Base-by-base conservation (phyloP, 176 grass and related monocot genomes). In the Rhynchospora breviuscula region DNA sequence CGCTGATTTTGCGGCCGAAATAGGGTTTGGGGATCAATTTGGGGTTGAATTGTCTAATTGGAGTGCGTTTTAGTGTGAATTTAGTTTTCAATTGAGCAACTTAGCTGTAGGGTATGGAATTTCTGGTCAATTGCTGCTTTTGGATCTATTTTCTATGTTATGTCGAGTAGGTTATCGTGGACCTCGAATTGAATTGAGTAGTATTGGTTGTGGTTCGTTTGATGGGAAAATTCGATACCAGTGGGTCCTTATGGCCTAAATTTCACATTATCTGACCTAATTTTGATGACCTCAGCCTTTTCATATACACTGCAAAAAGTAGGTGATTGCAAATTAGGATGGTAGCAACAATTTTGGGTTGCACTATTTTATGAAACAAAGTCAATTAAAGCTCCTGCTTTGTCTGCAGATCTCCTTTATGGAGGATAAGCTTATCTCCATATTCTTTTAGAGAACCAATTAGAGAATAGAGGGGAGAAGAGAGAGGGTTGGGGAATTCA, bases 201-300 rank as follows among this genome's bases (percentile, higher is more conserved):
- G 7, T 40, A 29, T 46, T 67, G 13, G 58, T 67, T 63, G 63
- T 45, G 61, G n/a, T 9, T 67, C 13, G 35, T 26, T 47, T 82
- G 80, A 52, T 82, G 58, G 60, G 80, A 31, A 44, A 49, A 64
- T 29, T 65, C 13, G 22, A 52, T 5, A 17, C n/a, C 48, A 23
- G 80, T 82, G 80, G 80, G 80, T 52, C 80, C 80, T 52, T 64
- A 22, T 82, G 80, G 45, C 80, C 80, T 82, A 82, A 82, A 82
- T 63, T 54, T 66, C 80, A 82, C 59, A 66, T 65, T 31, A 56
- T 31, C 51, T 78, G 25, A 78, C 73, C 73, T 78, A 78, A 78
- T 56, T 78, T 57, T 78, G 48, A 57, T 78, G 73, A 78, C 73
- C 51, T 78, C 47, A 75, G 5, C 49, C 73, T 57, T 78, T 53